Evolutionary conservation across 495 filamentous ascomycete species (phyloP).

Genomic region (Neurospora sp.): DNA sequence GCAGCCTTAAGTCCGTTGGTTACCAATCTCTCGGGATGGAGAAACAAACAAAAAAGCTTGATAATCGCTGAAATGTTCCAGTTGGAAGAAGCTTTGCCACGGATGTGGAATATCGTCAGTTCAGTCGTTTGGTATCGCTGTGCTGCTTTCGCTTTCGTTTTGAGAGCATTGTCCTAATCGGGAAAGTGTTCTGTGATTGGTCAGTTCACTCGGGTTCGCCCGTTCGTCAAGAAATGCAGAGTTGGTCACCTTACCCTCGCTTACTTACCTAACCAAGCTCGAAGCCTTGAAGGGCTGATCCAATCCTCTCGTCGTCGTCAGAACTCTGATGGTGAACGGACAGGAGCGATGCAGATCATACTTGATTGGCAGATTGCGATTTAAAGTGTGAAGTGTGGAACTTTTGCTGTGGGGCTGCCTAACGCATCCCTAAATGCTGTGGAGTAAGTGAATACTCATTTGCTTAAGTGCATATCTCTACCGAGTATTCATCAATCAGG

Average conservation of each 20-base stretch:
- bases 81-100: background rate
- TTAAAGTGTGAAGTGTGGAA: background rate
- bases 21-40: background rate
- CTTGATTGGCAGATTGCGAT: background rate
- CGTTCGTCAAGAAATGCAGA: background rate
- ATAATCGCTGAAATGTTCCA: background rate
- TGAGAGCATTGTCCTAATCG: background rate
- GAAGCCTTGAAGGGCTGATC: background rate
- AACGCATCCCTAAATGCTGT: background rate
- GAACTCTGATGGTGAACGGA: background rate
- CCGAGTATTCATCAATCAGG: background rate
- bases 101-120: background rate
- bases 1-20: background rate
- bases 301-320: background rate
- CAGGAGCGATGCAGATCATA: background rate
- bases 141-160: background rate
- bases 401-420: background rate
- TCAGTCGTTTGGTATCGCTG: background rate
- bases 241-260: background rate
- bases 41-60: background rate
- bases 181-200: background rate
- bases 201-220: background rate
- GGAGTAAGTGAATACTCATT: background rate
- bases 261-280: background rate
- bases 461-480: background rate